Conservation (phyloP, 2,329 filamentous ascomycete genomes). For the Claviceps pazoutovae region DNA sequence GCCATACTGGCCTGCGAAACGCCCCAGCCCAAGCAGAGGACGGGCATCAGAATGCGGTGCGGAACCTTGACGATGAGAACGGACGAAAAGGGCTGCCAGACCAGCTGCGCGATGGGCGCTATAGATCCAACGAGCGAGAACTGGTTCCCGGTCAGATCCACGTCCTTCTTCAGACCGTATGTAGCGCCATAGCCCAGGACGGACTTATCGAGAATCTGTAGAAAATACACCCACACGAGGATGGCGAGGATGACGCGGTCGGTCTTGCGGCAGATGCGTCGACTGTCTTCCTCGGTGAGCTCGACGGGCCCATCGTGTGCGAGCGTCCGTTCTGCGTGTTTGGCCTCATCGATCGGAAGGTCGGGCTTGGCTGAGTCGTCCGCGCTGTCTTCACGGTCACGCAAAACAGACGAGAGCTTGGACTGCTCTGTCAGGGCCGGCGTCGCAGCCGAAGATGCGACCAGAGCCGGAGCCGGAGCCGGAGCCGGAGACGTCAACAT, state of each 20-base stretch:
- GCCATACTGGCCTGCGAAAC: constrained; percentile 30
- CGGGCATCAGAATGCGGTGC: constrained; percentile 43
- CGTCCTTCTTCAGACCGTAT: constrained; percentile 37
- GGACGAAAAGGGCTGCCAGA: constrained; percentile 46
- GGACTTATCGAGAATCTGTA: constrained; percentile 45
- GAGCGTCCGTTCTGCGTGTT: constrained; percentile 2
- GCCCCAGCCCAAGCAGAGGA: constrained; percentile 31
- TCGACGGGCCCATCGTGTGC: constrained; percentile 1
- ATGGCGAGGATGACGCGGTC: constrained; percentile 43
- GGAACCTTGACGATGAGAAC: constrained; percentile 47
- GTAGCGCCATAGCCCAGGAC: constrained; percentile 44
- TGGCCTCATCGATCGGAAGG: not conserved
- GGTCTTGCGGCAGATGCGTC: constrained; percentile 44
- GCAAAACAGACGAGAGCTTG: too few species aligned
- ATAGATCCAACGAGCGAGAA: constrained; percentile 46
- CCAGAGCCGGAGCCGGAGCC: too few species aligned
- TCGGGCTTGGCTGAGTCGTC: too few species aligned
- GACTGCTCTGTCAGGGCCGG: too few species aligned
- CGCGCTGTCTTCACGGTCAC: too few species aligned
- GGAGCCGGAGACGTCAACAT: too few species aligned
- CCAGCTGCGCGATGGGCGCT: constrained; percentile 43
- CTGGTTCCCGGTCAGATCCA: constrained; percentile 34
- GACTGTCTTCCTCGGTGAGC: constrained; percentile 11
- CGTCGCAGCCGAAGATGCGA: too few species aligned
- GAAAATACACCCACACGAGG: constrained; percentile 44